A percentile compares a stretch with the other conserved stretches of the same genome.
Conservation (phyloP, 257 asterid species). For the Phtheirospermum japonicum region DNA sequence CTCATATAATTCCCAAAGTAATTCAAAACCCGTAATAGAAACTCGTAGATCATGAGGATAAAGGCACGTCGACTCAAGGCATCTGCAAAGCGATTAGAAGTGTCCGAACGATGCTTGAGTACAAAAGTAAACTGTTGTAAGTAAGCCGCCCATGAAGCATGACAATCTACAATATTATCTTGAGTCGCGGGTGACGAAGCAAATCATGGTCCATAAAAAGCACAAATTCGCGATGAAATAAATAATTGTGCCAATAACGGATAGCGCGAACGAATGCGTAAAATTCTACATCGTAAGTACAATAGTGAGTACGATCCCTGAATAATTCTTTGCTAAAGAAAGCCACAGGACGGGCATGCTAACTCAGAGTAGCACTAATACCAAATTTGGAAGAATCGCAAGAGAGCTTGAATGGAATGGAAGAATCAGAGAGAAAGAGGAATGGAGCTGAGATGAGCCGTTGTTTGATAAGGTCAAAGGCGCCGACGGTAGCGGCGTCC, state of each 20-base stretch:
- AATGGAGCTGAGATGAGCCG: not conserved
- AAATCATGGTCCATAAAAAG: not conserved
- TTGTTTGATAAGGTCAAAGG: not conserved
- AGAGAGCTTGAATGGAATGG: not conserved
- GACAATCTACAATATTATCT: no score
- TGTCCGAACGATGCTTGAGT: no score
- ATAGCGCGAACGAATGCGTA: not conserved
- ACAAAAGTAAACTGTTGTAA: no score
- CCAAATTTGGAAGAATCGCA: not conserved
- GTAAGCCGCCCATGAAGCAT: no score
- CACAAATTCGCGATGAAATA: not conserved
- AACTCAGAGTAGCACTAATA: not conserved
- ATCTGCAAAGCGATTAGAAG: no score
- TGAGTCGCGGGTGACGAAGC: no score
- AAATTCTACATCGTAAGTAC: not conserved
- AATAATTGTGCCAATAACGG: not conserved
- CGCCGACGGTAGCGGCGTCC: not conserved
- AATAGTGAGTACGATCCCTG: not conserved
- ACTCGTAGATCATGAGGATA: no score
- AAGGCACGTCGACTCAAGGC: no score
- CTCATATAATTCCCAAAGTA: not conserved
- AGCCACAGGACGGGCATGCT: not conserved
- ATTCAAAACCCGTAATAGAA: no score
- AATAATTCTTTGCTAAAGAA: not conserved
- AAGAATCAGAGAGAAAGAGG: not conserved